Percentiles rank a stretch among this genome's conserved stretches.
Evolutionary conservation across 768 basidiomycete genomes (phyloP).

Genomic region (Galerina marginata): DNA sequence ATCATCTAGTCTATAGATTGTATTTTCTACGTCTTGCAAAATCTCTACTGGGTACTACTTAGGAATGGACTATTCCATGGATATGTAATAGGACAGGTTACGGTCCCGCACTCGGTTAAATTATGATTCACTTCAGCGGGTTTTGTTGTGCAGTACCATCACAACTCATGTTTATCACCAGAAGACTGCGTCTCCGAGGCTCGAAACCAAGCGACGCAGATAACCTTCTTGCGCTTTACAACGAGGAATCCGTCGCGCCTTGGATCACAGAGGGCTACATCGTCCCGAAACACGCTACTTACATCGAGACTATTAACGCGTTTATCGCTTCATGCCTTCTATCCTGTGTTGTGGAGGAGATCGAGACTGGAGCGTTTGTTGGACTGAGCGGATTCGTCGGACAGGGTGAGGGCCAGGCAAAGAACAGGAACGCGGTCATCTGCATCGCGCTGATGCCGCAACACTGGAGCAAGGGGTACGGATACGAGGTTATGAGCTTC

Average conservation of each 20-base stretch:
- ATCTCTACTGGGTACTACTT: too few relatives aligned
- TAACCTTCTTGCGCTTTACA: conserved; percentile 19
- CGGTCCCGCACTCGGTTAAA: too few relatives aligned
- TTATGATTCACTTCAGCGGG: too few relatives aligned
- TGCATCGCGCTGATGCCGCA: conserved; percentile 20
- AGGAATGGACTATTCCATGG: too few relatives aligned
- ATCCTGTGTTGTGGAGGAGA: conserved; percentile 22
- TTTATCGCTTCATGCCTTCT: conserved; percentile 15
- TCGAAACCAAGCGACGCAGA: conserved; percentile 15
- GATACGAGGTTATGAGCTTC: conserved; percentile 8
- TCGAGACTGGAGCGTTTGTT: conserved; percentile 9
- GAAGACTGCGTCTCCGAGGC: conserved; percentile 22
- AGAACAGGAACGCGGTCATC: conserved; percentile 21
- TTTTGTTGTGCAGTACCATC: background rate
- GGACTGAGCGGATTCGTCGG: conserved; percentile 17
- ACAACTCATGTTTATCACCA: conserved; percentile 23
- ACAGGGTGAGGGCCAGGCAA: conserved; percentile 5
- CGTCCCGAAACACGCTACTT: conserved; percentile 18
- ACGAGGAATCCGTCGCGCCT: conserved; percentile 17
- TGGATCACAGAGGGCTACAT: conserved; percentile 21
- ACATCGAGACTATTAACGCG: conserved; percentile 15
- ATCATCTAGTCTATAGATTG: too few relatives aligned
- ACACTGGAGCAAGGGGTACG: conserved; percentile 6
- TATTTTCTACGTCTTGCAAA: too few relatives aligned
- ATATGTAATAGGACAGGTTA: too few relatives aligned